Percentiles rank a stretch among this genome's conserved stretches.
Conservation (phyloP, 2,329 filamentous ascomycete species). For the Endothia cerciana region DNA sequence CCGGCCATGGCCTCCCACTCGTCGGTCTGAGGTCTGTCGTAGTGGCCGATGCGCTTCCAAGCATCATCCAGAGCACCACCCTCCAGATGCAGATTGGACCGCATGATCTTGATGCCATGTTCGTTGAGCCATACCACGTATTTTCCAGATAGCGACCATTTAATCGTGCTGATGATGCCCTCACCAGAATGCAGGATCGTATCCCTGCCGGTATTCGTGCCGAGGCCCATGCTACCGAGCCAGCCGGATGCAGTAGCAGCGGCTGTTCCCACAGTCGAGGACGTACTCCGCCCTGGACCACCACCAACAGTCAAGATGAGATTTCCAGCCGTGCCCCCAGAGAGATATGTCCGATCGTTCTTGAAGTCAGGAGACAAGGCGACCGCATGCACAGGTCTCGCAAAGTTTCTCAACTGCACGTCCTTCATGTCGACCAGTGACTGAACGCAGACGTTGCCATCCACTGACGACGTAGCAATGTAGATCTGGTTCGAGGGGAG, state of each 20-base stretch:
- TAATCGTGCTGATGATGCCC: slow-evolving; percentile 86
- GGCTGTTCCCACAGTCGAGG: slow-evolving; percentile 83
- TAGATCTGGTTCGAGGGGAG: slow-evolving; percentile 89
- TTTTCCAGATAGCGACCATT: slow-evolving; percentile 91
- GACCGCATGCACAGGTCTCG: slow-evolving; percentile 87
- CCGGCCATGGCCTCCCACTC: slow-evolving; percentile 96
- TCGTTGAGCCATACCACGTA: slow-evolving; percentile 97
- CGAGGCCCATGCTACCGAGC: slow-evolving; percentile 86
- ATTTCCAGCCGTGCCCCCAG: slow-evolving; percentile 85
- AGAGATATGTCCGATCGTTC: slow-evolving; percentile 84
- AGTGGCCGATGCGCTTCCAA: slow-evolving; percentile 93
- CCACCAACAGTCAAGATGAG: slow-evolving; percentile 86
- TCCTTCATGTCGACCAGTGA: slow-evolving; percentile 87
- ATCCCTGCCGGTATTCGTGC: slow-evolving; percentile 79
- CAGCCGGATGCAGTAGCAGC: slow-evolving; percentile 85
- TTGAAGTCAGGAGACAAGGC: slow-evolving; percentile 95
- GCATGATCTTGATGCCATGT: slow-evolving; percentile 97
- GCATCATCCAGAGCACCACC: slow-evolving; percentile 76
- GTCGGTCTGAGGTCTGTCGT: slow-evolving; percentile 82
- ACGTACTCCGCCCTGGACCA: slow-evolving; percentile 78
- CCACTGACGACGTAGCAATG: slow-evolving; percentile 90
- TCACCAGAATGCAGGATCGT: slow-evolving; percentile 89
- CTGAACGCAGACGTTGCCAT: slow-evolving; percentile 92
- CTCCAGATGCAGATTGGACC: slow-evolving; percentile 81
- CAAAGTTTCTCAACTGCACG: slow-evolving; percentile 90